These are phyloP conservation scores for Fusarium humuli DNA, from an alignment of 2,329 filamentous ascomycete genomes.

Conservation along the genomic window DNA sequence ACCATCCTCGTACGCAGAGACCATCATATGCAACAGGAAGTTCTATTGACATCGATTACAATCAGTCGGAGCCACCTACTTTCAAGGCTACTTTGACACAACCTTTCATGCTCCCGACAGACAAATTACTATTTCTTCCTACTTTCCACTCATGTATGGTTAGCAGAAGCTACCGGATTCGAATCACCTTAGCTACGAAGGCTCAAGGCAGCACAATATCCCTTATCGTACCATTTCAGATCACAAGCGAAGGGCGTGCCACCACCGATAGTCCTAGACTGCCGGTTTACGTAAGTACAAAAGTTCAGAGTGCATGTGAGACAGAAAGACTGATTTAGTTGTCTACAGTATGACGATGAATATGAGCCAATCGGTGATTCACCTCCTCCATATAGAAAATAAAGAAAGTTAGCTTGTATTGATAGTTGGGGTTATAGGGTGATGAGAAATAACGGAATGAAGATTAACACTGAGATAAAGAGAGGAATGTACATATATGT, in stretches of 20 bases:
- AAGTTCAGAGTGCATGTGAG: neutral
- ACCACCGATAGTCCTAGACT: neutral
- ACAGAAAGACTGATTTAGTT: no score
- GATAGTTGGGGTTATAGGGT: no score
- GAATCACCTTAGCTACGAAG: neutral
- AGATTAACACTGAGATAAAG: no score
- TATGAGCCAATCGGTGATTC: no score
- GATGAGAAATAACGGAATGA: no score
- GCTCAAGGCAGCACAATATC: neutral
- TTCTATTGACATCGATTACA: neutral
- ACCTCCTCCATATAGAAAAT: no score
- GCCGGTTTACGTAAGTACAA: neutral
- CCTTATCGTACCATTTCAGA: conserved; percentile 4
- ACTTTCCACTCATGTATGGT: conserved; percentile 12
- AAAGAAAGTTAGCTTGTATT: no score
- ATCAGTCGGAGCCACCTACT: neutral
- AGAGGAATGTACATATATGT: no score
- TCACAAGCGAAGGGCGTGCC: neutral
- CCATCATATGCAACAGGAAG: no score
- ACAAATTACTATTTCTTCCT: neutral
- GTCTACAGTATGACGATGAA: no score
- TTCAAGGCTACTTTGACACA: neutral
- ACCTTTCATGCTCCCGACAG: neutral
- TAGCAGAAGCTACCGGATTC: conserved; percentile 6
- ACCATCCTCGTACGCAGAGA: no score